These are phyloP conservation scores for Leptographium procerum DNA, from an alignment of 2,329 filamentous ascomycete genomes.

Conservation along the genomic window DNA sequence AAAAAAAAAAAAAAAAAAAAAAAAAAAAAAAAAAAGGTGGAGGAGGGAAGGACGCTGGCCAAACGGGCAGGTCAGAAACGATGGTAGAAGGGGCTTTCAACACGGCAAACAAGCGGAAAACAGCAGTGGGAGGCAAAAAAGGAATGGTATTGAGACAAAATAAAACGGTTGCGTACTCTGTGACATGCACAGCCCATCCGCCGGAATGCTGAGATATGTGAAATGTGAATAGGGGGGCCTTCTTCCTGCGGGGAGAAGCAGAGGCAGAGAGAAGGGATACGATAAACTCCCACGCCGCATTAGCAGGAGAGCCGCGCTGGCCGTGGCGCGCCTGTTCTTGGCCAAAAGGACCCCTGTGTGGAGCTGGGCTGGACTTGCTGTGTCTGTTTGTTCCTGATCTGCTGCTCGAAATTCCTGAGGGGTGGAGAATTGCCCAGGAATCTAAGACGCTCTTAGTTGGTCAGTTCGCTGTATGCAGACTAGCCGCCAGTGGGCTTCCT, in stretches of 20 bases:
- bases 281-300: background rate
- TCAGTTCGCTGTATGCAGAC: background rate
- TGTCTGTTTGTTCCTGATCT: background rate
- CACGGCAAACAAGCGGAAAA: background rate
- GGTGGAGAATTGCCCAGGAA: background rate
- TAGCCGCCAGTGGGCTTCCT: background rate
- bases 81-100: background rate
- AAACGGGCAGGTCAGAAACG: background rate
- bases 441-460: background rate
- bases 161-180: background rate
- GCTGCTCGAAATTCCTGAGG: background rate
- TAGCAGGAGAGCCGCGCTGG: background rate
- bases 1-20: no score
- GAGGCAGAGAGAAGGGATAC: background rate
- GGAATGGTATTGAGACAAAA: background rate
- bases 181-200: background rate
- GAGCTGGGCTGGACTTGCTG: background rate
- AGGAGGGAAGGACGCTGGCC: background rate
- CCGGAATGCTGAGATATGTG: background rate
- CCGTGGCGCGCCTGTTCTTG: background rate
- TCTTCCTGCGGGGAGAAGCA: background rate
- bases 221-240: no score
- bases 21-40: background rate
- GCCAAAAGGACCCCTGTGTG: background rate
- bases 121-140: background rate